Evolutionary conservation across 768 basidiomycete species (phyloP), one percentile per base, ranked within the genome.

Genomic region (Phanerochaete carnosa): DNA sequence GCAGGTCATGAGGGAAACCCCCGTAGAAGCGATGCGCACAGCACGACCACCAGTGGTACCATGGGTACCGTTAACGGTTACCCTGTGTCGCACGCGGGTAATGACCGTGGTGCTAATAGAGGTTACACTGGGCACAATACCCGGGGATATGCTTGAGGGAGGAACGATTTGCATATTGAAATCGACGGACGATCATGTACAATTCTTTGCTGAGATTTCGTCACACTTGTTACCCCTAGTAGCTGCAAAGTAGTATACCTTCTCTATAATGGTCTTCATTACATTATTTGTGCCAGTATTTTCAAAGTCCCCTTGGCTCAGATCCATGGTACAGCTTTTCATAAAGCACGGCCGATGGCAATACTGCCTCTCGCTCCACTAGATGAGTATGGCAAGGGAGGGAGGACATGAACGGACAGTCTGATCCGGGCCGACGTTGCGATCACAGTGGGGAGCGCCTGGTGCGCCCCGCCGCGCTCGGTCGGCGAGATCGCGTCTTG

Each of bases 91-190:
- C 8, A 25, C 29, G 35, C 26, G 58, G 59, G 59, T 16, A 60
- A 55, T 16, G 59, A 33, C n/a, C 23, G 54, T 9, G 59, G 59
- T 12, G 54, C 59, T 45, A 47, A 60, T 37, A n/a, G 33, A 32
- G 30, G 57, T 29, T 58, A 58, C 33, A 16, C 19, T 25, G 53
- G n/a, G 45, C n/a, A 54, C 51, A 52, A 52, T n/a, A 52, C 51
- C 28, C 54, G 54, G 4, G 59, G 59, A 11, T 60, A 60, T 45
- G 52, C 52, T 13, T 60, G 45, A 49, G 6, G 30, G 35, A 55
- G n/a, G n/a, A n/a, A n/a, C n/a, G n/a, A n/a, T n/a, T n/a, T n/a
- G n/a, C n/a, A n/a, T n/a, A n/a, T n/a, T n/a, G n/a, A n/a, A n/a
- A n/a, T n/a, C n/a, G n/a, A n/a, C n/a, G n/a, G n/a, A n/a, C n/a